Evolutionary conservation across 257 asterid species (phyloP).

Genomic region (Penstemon eatonii): DNA sequence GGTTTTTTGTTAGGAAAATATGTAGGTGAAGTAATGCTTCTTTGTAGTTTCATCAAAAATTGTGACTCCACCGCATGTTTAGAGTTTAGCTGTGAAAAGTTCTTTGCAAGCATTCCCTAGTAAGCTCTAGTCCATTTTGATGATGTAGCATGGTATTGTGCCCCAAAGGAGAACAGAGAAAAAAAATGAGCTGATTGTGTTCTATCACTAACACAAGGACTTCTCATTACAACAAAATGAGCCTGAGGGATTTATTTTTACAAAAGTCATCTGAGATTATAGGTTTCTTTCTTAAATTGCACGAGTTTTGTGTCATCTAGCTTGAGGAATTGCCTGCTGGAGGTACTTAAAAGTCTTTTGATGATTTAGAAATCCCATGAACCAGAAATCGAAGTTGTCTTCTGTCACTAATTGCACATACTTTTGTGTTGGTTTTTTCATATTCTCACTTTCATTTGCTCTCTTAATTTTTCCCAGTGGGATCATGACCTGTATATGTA

Average conservation of each 20-base stretch:
- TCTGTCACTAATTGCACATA: conserved; percentile 44
- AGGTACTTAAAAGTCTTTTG: conserved; percentile 34
- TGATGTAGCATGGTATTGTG: too few relatives aligned
- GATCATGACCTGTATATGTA: conserved; percentile 38
- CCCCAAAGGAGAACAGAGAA: too few relatives aligned
- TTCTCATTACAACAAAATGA: too few relatives aligned
- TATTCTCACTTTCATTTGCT: conserved; percentile 35
- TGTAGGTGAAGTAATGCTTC: not conserved
- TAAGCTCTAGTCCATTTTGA: too few relatives aligned
- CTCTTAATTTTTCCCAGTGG: conserved; percentile 39
- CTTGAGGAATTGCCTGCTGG: conserved; percentile 33
- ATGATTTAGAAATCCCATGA: conserved; percentile 50
- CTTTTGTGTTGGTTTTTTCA: conserved; percentile 40
- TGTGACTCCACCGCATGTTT: too few relatives aligned
- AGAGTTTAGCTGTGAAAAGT: too few relatives aligned
- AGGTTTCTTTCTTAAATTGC: too few relatives aligned
- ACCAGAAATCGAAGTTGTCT: conserved; percentile 54
- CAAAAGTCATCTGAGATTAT: too few relatives aligned
- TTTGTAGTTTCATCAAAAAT: not conserved
- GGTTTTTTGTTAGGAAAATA: not conserved
- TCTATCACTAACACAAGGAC: too few relatives aligned
- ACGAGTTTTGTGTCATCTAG: conserved; percentile 3
- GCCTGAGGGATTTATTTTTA: too few relatives aligned
- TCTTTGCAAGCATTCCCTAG: too few relatives aligned
- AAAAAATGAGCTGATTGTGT: too few relatives aligned